phyloP scores from a whole-genome alignment of 2,329 filamentous ascomycete species.

The Beauveria sp. region DNA sequence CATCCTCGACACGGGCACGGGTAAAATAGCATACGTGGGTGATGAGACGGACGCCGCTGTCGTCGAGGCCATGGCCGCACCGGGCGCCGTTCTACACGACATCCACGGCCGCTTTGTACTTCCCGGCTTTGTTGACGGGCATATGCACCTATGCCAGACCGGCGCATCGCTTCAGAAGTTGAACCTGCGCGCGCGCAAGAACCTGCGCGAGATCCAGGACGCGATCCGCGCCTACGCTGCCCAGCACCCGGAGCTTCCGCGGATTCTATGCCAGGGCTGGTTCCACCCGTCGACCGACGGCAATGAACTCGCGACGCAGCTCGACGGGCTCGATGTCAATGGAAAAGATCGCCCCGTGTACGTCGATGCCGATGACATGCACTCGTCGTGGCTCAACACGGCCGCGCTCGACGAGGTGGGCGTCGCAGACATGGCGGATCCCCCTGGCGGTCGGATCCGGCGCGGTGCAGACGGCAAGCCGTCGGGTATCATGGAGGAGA shows the following conservation, averaged over 20 bases:
- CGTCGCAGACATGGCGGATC: conserved; percentile 30
- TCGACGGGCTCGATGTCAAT: conserved; percentile 38
- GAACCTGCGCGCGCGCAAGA: conserved; percentile 32
- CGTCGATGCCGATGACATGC: conserved; percentile 42
- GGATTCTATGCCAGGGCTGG: conserved; percentile 42
- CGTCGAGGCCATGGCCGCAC: not conserved
- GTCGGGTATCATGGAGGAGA: conserved; percentile 37
- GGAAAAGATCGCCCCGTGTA: conserved; percentile 35
- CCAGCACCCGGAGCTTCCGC: conserved; percentile 31
- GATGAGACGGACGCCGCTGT: conserved; percentile 2
- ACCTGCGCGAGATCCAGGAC: conserved; percentile 34
- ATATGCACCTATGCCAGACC: conserved; percentile 42
- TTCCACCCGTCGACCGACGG: conserved; percentile 31
- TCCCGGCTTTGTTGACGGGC: conserved; percentile 44
- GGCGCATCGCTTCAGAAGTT: conserved; percentile 41
- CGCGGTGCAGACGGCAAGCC: conserved; percentile 35
- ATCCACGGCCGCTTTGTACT: conserved; percentile 27
- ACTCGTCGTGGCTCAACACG: conserved; percentile 43
- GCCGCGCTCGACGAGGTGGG: conserved; percentile 38
- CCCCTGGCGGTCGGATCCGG: conserved; percentile 36
- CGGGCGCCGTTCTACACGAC: conserved; percentile 10
- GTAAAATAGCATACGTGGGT: conserved; percentile 6
- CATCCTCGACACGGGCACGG: not conserved
- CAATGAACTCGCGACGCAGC: conserved; percentile 27
- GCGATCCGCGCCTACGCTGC: conserved; percentile 33